Percentiles rank a stretch among this genome's conserved stretches.
Evolutionary conservation across 768 basidiomycete species (phyloP).

Genomic region (Tricholoma furcatifolium): DNA sequence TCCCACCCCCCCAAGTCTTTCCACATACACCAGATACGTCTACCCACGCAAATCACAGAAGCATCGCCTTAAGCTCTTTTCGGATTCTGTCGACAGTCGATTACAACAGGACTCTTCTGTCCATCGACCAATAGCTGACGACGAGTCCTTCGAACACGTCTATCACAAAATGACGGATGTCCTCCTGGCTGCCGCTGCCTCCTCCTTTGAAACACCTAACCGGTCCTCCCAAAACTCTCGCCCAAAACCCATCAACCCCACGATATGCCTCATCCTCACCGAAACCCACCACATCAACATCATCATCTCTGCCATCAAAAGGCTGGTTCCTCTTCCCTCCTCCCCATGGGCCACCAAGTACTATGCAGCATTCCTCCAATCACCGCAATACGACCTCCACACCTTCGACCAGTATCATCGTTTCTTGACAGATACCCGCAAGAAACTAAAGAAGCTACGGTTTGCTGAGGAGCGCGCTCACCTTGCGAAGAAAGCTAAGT

Average conservation of each 20-base stretch:
- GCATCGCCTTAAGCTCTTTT: too few species aligned
- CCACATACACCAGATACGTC: too few species aligned
- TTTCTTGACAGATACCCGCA: not conserved
- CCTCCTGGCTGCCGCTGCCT: not conserved
- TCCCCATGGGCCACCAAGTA: not conserved
- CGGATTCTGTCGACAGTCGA: too few species aligned
- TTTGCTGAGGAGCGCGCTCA: not conserved
- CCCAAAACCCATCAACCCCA: not conserved
- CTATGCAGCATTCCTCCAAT: not conserved
- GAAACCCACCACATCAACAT: not conserved
- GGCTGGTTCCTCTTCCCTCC: not conserved
- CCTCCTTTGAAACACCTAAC: not conserved
- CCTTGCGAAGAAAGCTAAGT: not conserved
- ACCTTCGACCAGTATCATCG: not conserved
- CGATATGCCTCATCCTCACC: not conserved
- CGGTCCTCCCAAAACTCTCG: too few species aligned
- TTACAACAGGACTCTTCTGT: too few species aligned
- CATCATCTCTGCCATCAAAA: not conserved
- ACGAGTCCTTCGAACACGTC: not conserved
- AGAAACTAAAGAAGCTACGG: not conserved
- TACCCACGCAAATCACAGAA: too few species aligned
- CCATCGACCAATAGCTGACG: too few species aligned
- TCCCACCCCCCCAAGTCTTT: too few species aligned
- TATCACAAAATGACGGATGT: not conserved
- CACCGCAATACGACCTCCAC: not conserved